phyloP scores from a whole-genome alignment of 495 filamentous ascomycete species.

The Talaromyces liani region DNA sequence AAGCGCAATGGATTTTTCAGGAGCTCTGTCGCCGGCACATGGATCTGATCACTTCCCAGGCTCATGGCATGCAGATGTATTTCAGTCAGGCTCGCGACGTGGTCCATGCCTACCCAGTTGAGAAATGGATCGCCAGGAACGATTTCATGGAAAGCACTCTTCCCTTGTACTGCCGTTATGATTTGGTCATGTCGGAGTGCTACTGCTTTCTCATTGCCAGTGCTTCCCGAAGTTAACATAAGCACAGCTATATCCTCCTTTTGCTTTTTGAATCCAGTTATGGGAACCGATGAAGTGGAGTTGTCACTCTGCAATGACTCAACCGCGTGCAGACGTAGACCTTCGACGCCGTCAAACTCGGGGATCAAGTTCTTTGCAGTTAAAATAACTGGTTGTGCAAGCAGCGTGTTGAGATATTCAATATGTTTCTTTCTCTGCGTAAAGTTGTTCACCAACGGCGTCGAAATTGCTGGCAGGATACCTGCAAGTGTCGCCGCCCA shows the following conservation, averaged over 20 bases:
- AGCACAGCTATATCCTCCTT: conserved; percentile 24
- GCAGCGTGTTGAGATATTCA: conserved; percentile 8
- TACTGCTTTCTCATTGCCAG: conserved; percentile 49
- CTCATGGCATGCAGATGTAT: conserved; percentile 42
- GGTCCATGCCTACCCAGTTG: conserved; percentile 47
- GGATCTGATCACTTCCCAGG: conserved; percentile 36
- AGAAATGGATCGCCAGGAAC: conserved; percentile 23
- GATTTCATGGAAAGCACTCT: background rate
- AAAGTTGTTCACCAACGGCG: conserved; percentile 25
- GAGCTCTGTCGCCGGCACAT: conserved; percentile 34
- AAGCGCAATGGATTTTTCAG: conserved; percentile 32
- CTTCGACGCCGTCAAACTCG: background rate
- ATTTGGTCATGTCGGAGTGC: conserved; percentile 36
- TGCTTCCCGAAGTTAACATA: conserved; percentile 54
- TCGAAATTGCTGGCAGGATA: conserved; percentile 31
- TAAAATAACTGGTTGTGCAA: conserved; percentile 14
- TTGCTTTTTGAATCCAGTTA: too few relatives aligned
- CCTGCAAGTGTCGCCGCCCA: conserved; percentile 36
- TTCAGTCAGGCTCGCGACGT: conserved; percentile 45
- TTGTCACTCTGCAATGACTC: background rate
- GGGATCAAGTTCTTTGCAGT: conserved; percentile 9
- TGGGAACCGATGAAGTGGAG: background rate
- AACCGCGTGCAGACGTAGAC: background rate
- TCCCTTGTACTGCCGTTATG: conserved; percentile 33
- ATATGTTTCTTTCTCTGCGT: conserved; percentile 20